Base-by-base conservation (phyloP, 306 rosid species). In the Pachyrhizus erosus region DNA sequence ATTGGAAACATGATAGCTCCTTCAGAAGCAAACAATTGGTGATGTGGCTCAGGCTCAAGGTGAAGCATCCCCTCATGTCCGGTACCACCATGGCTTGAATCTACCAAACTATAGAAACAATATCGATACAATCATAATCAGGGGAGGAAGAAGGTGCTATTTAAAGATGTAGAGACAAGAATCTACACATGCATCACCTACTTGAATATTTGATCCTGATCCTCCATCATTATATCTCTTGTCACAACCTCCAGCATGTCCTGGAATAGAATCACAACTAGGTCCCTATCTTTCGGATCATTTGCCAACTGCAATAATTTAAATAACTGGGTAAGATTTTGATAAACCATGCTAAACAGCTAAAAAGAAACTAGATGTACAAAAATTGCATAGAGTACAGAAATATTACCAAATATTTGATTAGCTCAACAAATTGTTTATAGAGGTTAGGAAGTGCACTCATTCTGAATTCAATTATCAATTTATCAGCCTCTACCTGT, bases 201-300 rank as follows among this genome's bases (percentile, higher is more conserved):
- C 99, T 94, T 89, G 80, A 77, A 42, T 43, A 86, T 75, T 2
- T 87, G 80, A 58, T 85, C 87, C 79, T 60, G 87, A 1, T 93
- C 98, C 83, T 92, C 99, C 97, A 83, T 86, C 97, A 94, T 92
- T 80, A 95, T 96, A 85, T 96, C 99, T 86, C 94, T 90, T 0
- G 97, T 90, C 58, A 96, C 94, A 21, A 90, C 97, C 86, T 96
- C 99, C 73, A 91, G 89, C 99, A 96, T 96, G 90, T 96, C 98
- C 88, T 96, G 99, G 88, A 96, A 96, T 51, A 93, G 86, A 88
- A 96, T 84, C 80, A 96, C 99, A 69, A 96, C 98, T 72, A 73
- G 83, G 87, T 93, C 90, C 88, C 97, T 91, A 80, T 93, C 98
- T 9, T 92, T 94, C 78, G 10, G 84, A 73, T 87, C 82, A 89